These are phyloP conservation scores for Morella rubra DNA, from an alignment of 306 rosid species.

Conservation along the genomic window DNA sequence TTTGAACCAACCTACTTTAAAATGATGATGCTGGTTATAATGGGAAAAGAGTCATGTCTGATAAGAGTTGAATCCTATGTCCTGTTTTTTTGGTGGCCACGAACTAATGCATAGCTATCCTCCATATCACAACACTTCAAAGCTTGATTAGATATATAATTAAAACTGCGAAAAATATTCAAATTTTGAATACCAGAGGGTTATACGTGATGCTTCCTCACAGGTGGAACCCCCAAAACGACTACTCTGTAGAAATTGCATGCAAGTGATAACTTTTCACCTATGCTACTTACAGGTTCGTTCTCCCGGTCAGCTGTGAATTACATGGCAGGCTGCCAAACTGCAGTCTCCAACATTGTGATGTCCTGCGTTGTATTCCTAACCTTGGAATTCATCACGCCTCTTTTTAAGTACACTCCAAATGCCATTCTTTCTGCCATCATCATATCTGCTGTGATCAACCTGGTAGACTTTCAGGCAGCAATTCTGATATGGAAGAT, in stretches of 20 bases:
- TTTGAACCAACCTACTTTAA: not conserved
- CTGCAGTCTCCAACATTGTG: constrained; percentile 86
- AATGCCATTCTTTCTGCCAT: constrained; percentile 85
- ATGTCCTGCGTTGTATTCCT: constrained; percentile 83
- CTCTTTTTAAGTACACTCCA: constrained; percentile 92
- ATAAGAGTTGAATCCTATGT: not conserved
- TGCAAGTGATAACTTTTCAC: not conserved
- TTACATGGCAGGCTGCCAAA: constrained; percentile 88
- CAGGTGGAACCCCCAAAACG: not conserved
- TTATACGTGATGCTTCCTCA: not conserved
- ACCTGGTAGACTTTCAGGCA: constrained; percentile 75
- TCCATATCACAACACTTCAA: not conserved
- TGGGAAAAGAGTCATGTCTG: constrained; percentile 1
- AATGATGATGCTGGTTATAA: not conserved
- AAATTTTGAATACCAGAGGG: not conserved
- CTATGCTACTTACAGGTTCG: constrained; percentile 61
- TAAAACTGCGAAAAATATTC: not conserved
- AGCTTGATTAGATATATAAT: not conserved
- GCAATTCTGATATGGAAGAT: constrained; percentile 87
- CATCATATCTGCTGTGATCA: constrained; percentile 90
- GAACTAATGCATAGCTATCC: not conserved
- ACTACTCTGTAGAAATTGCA: not conserved
- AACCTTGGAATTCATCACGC: constrained; percentile 79
- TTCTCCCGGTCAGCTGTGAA: constrained; percentile 96
- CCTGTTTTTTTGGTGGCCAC: not conserved